phyloP scores from a whole-genome alignment of 2,329 filamentous ascomycete genomes.

The Huntiella omanensis region DNA sequence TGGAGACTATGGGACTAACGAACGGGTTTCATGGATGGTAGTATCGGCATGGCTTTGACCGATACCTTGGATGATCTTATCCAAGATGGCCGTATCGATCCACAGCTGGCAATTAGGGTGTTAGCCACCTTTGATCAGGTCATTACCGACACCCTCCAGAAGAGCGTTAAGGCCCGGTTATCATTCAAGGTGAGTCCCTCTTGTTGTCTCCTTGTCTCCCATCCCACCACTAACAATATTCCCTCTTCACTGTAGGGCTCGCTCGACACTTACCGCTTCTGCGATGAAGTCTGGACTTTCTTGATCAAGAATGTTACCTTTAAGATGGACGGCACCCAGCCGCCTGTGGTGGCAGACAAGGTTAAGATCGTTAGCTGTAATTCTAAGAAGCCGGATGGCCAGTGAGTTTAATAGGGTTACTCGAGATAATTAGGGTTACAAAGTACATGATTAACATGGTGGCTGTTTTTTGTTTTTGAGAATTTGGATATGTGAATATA shows the following conservation, averaged over 20 bases:
- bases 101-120: conserved; percentile 97
- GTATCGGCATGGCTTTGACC: conserved; percentile 80
- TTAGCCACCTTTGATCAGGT: conserved; percentile 87
- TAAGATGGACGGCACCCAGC: conserved; percentile 65
- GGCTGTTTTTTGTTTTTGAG: too few species aligned
- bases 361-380: conserved; percentile 99
- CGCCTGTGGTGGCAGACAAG: conserved; percentile 63
- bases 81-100: conserved; percentile 84
- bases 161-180: conserved; percentile 78
- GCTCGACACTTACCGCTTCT: conserved; percentile 96
- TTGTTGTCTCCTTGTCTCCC: background rate
- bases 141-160: conserved; percentile 76
- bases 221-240: background rate
- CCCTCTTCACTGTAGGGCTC: conserved; percentile 45
- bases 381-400: conserved; percentile 47
- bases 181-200: conserved; percentile 62
- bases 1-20: too few species aligned
- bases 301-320: conserved; percentile 98
- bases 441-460: too few species aligned
- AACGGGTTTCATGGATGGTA: conserved; percentile 20
- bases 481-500: too few species aligned
- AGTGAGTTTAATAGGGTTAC: conserved; percentile 1
- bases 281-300: conserved; percentile 99
- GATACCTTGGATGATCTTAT: conserved; percentile 96
- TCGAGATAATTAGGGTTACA: too few species aligned